Percentiles rank a stretch among this genome's conserved stretches.
Evolutionary conservation across 148 eudicot genomes (phyloP).

Genomic region (Cornus suecica): DNA sequence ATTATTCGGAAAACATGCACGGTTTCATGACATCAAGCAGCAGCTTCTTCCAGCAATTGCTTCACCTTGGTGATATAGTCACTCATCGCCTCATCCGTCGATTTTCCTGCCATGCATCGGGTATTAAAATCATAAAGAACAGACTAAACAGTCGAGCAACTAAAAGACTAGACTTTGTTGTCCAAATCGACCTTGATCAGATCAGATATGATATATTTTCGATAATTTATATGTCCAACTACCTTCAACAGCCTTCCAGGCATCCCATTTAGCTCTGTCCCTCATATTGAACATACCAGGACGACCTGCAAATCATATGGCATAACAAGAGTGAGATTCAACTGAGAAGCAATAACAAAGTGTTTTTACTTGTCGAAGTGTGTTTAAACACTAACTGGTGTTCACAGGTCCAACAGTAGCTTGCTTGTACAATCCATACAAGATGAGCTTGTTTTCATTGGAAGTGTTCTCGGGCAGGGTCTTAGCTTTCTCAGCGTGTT

Average conservation of each 20-base stretch:
- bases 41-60: slow-evolving; percentile 78
- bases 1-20: not conserved
- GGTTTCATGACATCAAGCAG: slow-evolving; percentile 12
- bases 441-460: slow-evolving; percentile 72
- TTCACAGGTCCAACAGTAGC: slow-evolving; percentile 74
- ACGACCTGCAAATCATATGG: slow-evolving; percentile 47
- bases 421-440: slow-evolving; percentile 92
- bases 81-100: slow-evolving; percentile 68
- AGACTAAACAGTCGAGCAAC: not conserved
- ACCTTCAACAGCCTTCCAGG: slow-evolving; percentile 97
- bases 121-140: not conserved
- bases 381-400: slow-evolving; percentile 52
- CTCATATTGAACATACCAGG: slow-evolving; percentile 79
- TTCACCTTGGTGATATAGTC: slow-evolving; percentile 97
- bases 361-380: not conserved
- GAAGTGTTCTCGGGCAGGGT: slow-evolving; percentile 52
- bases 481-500: slow-evolving; percentile 76
- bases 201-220: not conserved
- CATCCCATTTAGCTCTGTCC: slow-evolving; percentile 94
- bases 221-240: slow-evolving; percentile 2
- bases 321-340: not conserved
- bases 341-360: not conserved
- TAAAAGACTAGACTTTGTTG: not conserved
- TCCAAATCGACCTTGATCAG: not conserved
- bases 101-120: slow-evolving; percentile 53